These are phyloP conservation scores for Drechslerella coelobrocha DNA, from an alignment of 2,329 filamentous ascomycete species.

Conservation along the genomic window DNA sequence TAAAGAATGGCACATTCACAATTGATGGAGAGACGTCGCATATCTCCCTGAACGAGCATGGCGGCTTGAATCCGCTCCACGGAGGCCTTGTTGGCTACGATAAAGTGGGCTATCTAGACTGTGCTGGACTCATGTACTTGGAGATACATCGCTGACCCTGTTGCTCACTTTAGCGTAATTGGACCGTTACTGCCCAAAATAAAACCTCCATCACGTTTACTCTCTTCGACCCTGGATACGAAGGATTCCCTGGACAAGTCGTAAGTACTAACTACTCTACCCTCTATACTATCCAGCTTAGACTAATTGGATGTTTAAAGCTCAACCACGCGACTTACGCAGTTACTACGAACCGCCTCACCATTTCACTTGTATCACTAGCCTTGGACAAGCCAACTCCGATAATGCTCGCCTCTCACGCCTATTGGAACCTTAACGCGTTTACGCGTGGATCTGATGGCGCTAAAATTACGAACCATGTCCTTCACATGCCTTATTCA, in stretches of 20 bases:
- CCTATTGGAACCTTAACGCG: slow-evolving; percentile 84
- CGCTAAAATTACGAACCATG: slow-evolving; percentile 69
- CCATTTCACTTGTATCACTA: slow-evolving; percentile 29
- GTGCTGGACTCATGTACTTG: neutral
- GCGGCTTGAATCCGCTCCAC: slow-evolving; percentile 61
- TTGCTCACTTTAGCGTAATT: slow-evolving; percentile 77
- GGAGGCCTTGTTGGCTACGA: slow-evolving; percentile 63
- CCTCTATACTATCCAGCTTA: no score
- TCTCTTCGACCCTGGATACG: slow-evolving; percentile 73
- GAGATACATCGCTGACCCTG: slow-evolving; percentile 3
- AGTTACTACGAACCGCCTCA: slow-evolving; percentile 22
- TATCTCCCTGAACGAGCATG: slow-evolving; percentile 67
- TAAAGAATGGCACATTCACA: slow-evolving; percentile 75
- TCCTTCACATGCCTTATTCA: slow-evolving; percentile 74
- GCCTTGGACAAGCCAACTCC: slow-evolving; percentile 56
- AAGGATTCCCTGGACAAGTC: slow-evolving; percentile 81
- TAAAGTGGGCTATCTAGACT: slow-evolving; percentile 11
- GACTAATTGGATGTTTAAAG: no score
- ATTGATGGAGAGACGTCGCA: slow-evolving; percentile 70
- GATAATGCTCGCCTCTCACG: slow-evolving; percentile 78
- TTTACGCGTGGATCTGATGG: slow-evolving; percentile 72
- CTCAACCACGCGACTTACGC: slow-evolving; percentile 26
- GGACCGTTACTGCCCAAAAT: slow-evolving; percentile 74
- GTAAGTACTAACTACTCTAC: no score
- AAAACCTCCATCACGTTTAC: slow-evolving; percentile 75